Conservation (phyloP, 345 rosid species). For the Microthlaspi erraticum region DNA sequence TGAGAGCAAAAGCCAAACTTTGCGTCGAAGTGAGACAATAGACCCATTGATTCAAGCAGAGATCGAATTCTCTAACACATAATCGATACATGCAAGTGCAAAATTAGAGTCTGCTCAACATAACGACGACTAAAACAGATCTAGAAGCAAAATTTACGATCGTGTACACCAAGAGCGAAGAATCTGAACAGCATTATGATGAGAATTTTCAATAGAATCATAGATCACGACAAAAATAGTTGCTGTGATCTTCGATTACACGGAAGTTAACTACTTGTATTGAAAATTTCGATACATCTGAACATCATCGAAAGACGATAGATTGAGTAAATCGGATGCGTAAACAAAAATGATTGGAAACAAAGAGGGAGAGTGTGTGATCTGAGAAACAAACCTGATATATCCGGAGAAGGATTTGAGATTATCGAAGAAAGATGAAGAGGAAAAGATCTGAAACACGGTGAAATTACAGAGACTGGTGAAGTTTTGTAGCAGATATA, state of each 20-base stretch:
- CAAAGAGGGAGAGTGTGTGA: not conserved
- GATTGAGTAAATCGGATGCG: not conserved
- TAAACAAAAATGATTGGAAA: not conserved
- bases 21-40: not conserved
- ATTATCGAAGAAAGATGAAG: not conserved
- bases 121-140: not conserved
- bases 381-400: conserved; percentile 32
- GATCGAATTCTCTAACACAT: conserved; percentile 6
- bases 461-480: not conserved
- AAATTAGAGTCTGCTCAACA: not conserved
- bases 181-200: conserved; percentile 2
- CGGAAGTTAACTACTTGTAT: not conserved
- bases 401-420: not conserved
- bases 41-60: not conserved
- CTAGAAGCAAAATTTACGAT: not conserved
- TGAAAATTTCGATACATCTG: not conserved
- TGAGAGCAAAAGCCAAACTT: conserved; percentile 17
- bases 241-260: not conserved
- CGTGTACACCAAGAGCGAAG: conserved; percentile 10
- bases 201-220: not conserved
- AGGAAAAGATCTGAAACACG: conserved; percentile 1
- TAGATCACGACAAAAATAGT: conserved; percentile 20
- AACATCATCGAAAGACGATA: not conserved
- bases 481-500: conserved; percentile 26
- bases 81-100: not conserved